Percentiles rank a stretch among this genome's conserved stretches.
Conservation (phyloP, 148 eudicot genomes). For the Mesembryanthemum crystallinum region DNA sequence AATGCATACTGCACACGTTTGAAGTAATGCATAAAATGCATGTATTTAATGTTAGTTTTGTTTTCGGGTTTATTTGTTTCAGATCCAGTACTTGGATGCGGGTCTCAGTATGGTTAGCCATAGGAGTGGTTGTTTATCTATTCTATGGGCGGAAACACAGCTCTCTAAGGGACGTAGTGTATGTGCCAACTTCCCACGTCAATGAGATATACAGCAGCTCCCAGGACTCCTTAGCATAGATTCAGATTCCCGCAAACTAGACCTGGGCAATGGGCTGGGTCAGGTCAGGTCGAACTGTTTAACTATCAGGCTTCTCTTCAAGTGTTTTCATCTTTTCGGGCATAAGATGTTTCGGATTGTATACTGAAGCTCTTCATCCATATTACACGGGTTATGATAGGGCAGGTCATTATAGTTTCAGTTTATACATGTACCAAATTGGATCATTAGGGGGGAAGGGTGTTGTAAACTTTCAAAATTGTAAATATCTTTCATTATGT, state of each 20-base stretch:
- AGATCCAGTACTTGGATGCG: constrained; percentile 52
- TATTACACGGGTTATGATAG: not conserved
- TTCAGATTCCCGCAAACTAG: not conserved
- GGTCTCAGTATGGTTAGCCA: constrained; percentile 52
- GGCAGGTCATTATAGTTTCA: not conserved
- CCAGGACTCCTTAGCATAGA: constrained; percentile 24
- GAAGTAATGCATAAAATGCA: no score
- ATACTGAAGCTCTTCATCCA: not conserved
- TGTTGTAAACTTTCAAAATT: not conserved
- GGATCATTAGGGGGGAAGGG: not conserved
- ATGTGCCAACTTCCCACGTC: constrained; percentile 33
- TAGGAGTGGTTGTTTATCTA: constrained; percentile 49
- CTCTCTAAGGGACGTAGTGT: constrained; percentile 33
- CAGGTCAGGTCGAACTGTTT: no score
- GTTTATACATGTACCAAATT: constrained; percentile 25
- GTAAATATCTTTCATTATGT: constrained; percentile 24
- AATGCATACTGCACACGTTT: no score
- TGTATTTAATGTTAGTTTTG: no score
- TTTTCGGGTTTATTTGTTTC: not conserved
- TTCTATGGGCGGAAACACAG: constrained; percentile 61
- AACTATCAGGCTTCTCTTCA: not conserved
- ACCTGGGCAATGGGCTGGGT: no score
- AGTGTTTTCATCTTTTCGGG: not conserved
- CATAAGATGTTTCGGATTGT: not conserved
- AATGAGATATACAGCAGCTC: constrained; percentile 29